Percentiles rank a stretch among this genome's conserved stretches.
Evolutionary conservation across 257 asterid species (phyloP).

Genomic region (Haberlea rhodopensis): DNA sequence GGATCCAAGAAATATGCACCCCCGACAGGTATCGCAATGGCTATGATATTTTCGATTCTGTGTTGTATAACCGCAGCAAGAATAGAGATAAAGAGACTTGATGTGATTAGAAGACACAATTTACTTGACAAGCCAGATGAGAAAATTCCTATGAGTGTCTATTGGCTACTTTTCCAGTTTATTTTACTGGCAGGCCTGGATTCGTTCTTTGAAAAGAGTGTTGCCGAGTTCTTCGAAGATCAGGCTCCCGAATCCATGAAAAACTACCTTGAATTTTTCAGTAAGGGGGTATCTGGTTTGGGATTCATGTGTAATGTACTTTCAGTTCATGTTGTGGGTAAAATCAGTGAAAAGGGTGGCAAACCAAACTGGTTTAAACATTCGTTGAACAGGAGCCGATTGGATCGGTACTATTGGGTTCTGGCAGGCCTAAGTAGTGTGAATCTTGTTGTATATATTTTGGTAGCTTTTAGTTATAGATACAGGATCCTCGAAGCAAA

Average conservation of each 20-base stretch:
- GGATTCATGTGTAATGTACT: conserved; percentile 30
- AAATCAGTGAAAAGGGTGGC: conserved; percentile 28
- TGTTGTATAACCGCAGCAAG: conserved; percentile 35
- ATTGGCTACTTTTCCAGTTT: conserved; percentile 33
- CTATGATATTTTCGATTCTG: conserved; percentile 30
- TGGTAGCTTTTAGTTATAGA: conserved; percentile 27
- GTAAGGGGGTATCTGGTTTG: conserved; percentile 26
- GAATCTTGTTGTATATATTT: conserved; percentile 30
- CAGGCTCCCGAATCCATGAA: conserved; percentile 23
- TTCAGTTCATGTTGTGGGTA: conserved; percentile 32
- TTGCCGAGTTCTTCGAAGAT: conserved; percentile 19
- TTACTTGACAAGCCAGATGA: conserved; percentile 25
- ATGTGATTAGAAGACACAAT: conserved; percentile 15
- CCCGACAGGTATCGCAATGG: conserved; percentile 25
- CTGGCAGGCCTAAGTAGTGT: conserved; percentile 39
- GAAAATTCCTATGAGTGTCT: conserved; percentile 30
- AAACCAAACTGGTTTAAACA: conserved; percentile 43
- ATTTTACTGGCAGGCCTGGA: conserved; percentile 31
- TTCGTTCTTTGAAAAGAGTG: conserved; percentile 16
- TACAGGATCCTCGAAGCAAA: neutral
- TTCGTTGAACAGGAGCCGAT: conserved; percentile 43
- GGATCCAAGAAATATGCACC: conserved; percentile 19
- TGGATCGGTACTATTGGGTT: conserved; percentile 57
- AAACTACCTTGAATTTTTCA: conserved; percentile 14
- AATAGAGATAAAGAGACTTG: conserved; percentile 32